Base-by-base conservation (phyloP, 345 rosid species). In the Gynandropsis gynandra region DNA sequence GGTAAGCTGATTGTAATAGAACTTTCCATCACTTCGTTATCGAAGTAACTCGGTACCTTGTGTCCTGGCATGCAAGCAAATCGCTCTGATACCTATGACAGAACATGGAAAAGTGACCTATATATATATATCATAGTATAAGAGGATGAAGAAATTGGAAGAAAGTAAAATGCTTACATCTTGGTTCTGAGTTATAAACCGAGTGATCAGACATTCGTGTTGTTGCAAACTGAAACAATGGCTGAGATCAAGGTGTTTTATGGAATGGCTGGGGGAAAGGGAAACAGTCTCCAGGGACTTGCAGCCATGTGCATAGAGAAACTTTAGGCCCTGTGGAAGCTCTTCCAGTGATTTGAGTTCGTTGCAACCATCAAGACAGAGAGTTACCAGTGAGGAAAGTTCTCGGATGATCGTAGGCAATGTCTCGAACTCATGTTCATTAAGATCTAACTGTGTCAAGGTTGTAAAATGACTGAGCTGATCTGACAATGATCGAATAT, bases 371-470 rank as follows among this genome's bases (percentile, higher is more conserved):
- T 20, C 45, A 21, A 57, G 45, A 35, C 13, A 20, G 8, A 46
- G 53, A 19, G 62, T 47, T 20, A 15, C 21, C 46, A 57, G 24
- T 2, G 45, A 45, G 29, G 62, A 18, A 37, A 47, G 37, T 9
- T 46, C 42, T 6, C 13, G 31, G 43, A 59, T 33, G 43, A 42
- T 50, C 50, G 34, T 4, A 13, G 64, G 56, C 24, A 50, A 4
- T 14, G 42, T 33, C 20, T 41, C 21, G 39, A 59, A 59, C 7
- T 49, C 56, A 59, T 59, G 56, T 17, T 41, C 11, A 40, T 24
- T 59, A 24, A 59, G 34, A 59, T 59, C 56, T 42, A 59, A 31
- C 29, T 31, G 33, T 13, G 42, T 50, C 48, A 59, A 50, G 49
- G 12, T 42, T 2, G 21, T 18, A 39, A 59, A 59, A 18, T 33